Conservation (phyloP, 73 alveolate genomes). For the Paramecium caudatum region DNA sequence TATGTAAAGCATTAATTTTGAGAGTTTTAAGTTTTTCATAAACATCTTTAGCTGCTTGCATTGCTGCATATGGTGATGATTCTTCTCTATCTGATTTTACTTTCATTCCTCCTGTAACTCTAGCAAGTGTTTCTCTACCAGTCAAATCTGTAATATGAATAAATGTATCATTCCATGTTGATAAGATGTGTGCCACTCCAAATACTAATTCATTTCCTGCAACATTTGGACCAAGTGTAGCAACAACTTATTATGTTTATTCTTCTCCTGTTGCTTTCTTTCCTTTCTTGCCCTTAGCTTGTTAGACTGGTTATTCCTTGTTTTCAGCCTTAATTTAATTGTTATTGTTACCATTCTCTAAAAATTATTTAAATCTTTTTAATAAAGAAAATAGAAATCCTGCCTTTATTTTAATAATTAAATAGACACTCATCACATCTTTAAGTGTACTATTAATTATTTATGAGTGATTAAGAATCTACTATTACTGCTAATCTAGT, state of each 20-base stretch:
- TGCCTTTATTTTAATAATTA: not conserved
- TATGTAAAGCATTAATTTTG: conserved; percentile 98
- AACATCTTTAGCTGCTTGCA: conserved; percentile 99
- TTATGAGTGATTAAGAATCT: too few relatives aligned
- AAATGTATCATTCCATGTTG: conserved; percentile 99
- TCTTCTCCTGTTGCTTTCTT: conserved; percentile 65
- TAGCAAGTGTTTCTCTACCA: conserved; percentile 99
- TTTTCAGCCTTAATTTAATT: conserved; percentile 39
- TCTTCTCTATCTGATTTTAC: conserved; percentile 99
- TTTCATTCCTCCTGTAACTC: conserved; percentile 99
- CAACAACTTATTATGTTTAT: conserved; percentile 42
- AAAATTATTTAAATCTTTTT: conserved; percentile 66
- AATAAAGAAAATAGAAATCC: conserved; percentile 44
- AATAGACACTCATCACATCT: too few relatives aligned
- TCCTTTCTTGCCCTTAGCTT: conserved; percentile 51
- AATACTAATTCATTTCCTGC: conserved; percentile 85
- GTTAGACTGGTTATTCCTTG: conserved; percentile 2
- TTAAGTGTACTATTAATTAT: too few relatives aligned
- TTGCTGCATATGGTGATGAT: conserved; percentile 99
- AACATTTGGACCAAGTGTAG: conserved; percentile 73
- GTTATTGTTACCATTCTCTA: conserved; percentile 56
- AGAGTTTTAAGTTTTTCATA: conserved; percentile 88
- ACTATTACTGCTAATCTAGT: not conserved
- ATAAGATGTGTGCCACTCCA: conserved; percentile 98
- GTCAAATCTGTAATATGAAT: conserved; percentile 99